Base-by-base conservation (phyloP, 2,329 filamentous ascomycete species). In the Thielaviopsis musarum region DNA sequence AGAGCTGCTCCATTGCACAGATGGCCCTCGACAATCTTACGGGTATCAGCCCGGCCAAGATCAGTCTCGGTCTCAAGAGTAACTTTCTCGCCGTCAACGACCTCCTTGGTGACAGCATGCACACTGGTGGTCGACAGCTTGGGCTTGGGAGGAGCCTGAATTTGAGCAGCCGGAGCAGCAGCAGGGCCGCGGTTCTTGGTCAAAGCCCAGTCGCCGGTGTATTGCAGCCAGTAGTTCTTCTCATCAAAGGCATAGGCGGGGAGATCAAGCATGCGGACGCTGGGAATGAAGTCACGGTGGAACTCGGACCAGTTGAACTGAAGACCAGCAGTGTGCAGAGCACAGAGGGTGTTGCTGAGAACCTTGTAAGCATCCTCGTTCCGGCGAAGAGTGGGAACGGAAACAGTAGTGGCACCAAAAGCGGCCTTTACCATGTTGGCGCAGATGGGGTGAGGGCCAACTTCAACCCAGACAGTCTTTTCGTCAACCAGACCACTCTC, bases 161-260 rank as follows among this genome's bases (percentile, higher is more conserved):
- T 70, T 12, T 66, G 64, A 17, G 64, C 41, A 67, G 60, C 61
- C 51, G 62, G 70, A 13, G 74, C 67, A 9, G 70, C 64, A 21
- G 72, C 66, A 15, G 71, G 73, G 48, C 73, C 77, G 64, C 85
- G 80, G 65, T 84, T 82, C 74, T 90, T 90, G 62, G 77, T 82
- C 45, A 89, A 73, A 22, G 77, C 80, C 82, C 84, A 90, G 69
- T 89, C 83, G 62, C 87, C 84, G 63, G 77, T 70, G 66, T 81
- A 82, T 65, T 77, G 74, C 51, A 81, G 73, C 79, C 80, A 83
- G 67, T 89, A 88, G 64, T 80, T 84, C 74, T 88, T 87, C 65
- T 81, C 74, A 65, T 90, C 83, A 71, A 85, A 91, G 0, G 77
- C 76, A 67, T 90, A 91, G 1, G 78, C 77, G 0, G 87, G 87